Percentiles rank a stretch among this genome's conserved stretches.
Evolutionary conservation across 352 stramenopile species (phyloP).

Genomic region (Lagenidium giganteum): DNA sequence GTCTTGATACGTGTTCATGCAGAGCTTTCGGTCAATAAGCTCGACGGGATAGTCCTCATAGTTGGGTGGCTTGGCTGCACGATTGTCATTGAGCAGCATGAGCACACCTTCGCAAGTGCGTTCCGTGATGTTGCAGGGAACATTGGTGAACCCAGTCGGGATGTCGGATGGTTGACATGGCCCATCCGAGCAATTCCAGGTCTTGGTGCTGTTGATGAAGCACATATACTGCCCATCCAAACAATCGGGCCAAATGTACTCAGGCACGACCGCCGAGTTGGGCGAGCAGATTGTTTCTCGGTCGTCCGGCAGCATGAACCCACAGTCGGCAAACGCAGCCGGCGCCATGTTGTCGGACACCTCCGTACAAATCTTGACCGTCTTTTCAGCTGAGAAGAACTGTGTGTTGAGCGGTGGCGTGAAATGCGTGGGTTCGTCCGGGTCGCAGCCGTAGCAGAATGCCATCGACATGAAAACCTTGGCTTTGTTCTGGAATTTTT

Average conservation of each 20-base stretch:
- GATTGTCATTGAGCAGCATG: constrained; percentile 66
- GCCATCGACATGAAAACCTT: constrained; percentile 44
- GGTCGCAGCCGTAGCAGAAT: constrained; percentile 44
- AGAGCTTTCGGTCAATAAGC: constrained; percentile 38
- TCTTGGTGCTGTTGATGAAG: constrained; percentile 19
- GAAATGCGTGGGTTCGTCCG: constrained; percentile 30
- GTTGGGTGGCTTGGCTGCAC: constrained; percentile 45
- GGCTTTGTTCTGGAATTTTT: constrained; percentile 67
- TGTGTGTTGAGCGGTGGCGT: constrained; percentile 24
- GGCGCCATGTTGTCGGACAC: constrained; percentile 32
- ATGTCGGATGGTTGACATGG: constrained; percentile 25
- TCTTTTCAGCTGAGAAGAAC: constrained; percentile 37
- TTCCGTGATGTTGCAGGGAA: constrained; percentile 36
- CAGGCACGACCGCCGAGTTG: constrained; percentile 37
- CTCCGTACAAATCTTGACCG: constrained; percentile 44
- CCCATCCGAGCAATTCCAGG: constrained; percentile 40
- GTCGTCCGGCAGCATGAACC: constrained; percentile 33
- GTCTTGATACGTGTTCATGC: constrained; percentile 21
- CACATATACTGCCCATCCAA: constrained; percentile 39
- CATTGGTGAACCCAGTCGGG: constrained; percentile 38
- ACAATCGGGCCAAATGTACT: constrained; percentile 37
- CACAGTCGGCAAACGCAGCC: constrained; percentile 38
- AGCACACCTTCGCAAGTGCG: constrained; percentile 41
- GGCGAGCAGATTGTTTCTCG: constrained; percentile 37
- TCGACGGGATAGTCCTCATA: constrained; percentile 53